A percentile compares a stretch with the other conserved stretches of the same genome.
Evolutionary conservation across 352 stramenopile species (phyloP).

Genomic region (Pythium graminicola): DNA sequence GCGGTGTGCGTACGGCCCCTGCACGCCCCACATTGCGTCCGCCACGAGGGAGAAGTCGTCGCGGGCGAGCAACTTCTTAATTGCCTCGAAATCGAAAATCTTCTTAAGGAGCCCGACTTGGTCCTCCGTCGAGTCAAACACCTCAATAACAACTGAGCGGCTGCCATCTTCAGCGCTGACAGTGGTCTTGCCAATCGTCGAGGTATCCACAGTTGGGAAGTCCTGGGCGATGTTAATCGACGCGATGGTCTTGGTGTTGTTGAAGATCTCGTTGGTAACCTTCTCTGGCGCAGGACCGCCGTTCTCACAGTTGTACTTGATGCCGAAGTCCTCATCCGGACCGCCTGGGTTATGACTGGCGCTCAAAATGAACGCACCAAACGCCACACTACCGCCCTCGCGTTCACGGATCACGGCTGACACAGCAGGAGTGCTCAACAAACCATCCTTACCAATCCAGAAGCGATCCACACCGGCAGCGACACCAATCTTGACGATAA

Average conservation of each 20-base stretch:
- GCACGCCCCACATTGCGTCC: constrained; percentile 98
- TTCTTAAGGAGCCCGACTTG: constrained; percentile 94
- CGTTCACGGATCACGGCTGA: constrained; percentile 95
- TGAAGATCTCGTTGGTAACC: constrained; percentile 96
- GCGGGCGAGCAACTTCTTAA: constrained; percentile 90
- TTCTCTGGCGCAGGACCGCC: constrained; percentile 95
- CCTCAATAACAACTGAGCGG: constrained; percentile 91
- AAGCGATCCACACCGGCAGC: constrained; percentile 94
- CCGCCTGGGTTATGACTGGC: constrained; percentile 98
- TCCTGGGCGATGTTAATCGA: constrained; percentile 89
- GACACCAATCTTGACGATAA: constrained; percentile 96
- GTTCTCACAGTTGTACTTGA: constrained; percentile 99
- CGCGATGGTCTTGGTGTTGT: constrained; percentile 92
- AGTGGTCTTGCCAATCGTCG: constrained; percentile 58
- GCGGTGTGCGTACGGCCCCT: constrained; percentile 92
- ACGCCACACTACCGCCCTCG: constrained; percentile 90
- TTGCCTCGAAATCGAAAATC: constrained; percentile 96
- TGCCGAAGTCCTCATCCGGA: constrained; percentile 97
- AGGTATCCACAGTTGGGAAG: constrained; percentile 75
- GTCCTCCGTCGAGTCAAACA: constrained; percentile 96
- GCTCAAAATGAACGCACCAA: constrained; percentile 96
- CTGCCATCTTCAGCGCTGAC: constrained; percentile 83
- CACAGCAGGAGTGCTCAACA: constrained; percentile 97
- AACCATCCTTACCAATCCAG: constrained; percentile 92
- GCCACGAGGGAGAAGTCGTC: constrained; percentile 94